These are phyloP conservation scores for Trichoderma citrinoviride DNA, from an alignment of 2,329 filamentous ascomycete genomes.

Conservation along the genomic window DNA sequence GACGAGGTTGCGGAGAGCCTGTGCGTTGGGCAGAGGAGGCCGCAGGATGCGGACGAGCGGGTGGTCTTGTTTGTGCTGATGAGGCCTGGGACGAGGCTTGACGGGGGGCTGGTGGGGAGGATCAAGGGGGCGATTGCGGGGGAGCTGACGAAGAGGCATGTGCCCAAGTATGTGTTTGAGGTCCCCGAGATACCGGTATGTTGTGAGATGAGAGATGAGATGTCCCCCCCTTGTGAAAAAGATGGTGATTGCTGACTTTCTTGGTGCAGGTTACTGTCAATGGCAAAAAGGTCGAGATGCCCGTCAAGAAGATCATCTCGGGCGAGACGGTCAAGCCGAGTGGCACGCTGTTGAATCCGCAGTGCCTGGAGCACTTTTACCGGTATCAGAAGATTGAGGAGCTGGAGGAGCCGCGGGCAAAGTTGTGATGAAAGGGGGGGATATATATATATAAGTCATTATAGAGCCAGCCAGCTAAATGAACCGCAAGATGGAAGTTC, in stretches of 20 bases:
- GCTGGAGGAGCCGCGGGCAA: constrained; percentile 32
- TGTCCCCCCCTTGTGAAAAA: neutral
- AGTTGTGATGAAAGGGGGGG: constrained; percentile 15
- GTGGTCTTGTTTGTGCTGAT: constrained; percentile 57
- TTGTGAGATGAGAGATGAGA: too few relatives aligned
- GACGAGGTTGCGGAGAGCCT: constrained; percentile 66
- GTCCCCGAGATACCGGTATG: constrained; percentile 76
- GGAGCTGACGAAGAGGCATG: constrained; percentile 69
- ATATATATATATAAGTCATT: constrained; percentile 26
- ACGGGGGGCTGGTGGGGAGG: constrained; percentile 50
- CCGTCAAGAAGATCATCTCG: constrained; percentile 80
- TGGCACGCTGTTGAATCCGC: constrained; percentile 73
- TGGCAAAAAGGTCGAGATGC: constrained; percentile 80
- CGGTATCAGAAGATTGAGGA: constrained; percentile 54
- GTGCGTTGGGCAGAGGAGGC: constrained; percentile 73
- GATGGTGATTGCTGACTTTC: constrained; percentile 25
- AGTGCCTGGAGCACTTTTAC: constrained; percentile 75
- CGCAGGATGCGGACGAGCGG: constrained; percentile 51
- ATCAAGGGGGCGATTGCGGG: constrained; percentile 64
- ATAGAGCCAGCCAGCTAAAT: too few relatives aligned
- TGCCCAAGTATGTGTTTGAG: constrained; percentile 76
- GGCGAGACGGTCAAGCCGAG: constrained; percentile 71
- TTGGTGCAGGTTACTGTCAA: constrained; percentile 68
- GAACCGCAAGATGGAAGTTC: neutral
- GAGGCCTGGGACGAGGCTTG: constrained; percentile 56